phyloP scores from a whole-genome alignment of 441 rosid genomes.

The Populus hybrid region DNA sequence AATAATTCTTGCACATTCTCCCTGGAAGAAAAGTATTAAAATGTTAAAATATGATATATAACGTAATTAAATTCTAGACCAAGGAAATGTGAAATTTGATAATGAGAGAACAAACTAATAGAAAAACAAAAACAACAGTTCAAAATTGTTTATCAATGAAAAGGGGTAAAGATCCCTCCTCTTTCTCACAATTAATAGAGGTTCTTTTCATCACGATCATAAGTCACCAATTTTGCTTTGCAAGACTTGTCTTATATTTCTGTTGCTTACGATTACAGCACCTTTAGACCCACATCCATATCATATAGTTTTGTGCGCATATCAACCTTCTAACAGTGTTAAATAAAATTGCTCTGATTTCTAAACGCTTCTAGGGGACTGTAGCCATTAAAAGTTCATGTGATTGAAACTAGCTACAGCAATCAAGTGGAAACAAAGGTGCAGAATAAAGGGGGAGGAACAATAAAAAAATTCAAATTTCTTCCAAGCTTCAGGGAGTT shows the following conservation, averaged over 20 bases:
- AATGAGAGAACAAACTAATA: not conserved
- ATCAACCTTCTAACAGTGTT: not conserved
- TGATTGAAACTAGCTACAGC: not conserved
- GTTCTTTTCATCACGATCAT: not conserved
- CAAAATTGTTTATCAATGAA: not conserved
- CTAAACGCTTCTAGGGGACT: not conserved
- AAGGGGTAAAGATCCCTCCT: not conserved
- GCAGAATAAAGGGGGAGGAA: not conserved
- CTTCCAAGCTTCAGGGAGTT: not conserved
- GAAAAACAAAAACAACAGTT: not conserved
- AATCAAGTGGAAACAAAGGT: not conserved
- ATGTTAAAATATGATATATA: not conserved
- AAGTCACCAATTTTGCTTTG: not conserved
- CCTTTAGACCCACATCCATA: not conserved
- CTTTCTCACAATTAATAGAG: not conserved
- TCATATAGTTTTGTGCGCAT: not conserved
- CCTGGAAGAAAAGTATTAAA: constrained; percentile 39
- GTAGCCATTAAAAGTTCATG: not conserved
- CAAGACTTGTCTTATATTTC: not conserved
- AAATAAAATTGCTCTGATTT: not conserved
- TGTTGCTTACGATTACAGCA: not conserved
- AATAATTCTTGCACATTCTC: constrained; percentile 74
- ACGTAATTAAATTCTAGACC: not conserved
- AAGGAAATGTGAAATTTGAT: not conserved
- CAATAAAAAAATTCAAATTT: not conserved